Evolutionary conservation across 768 basidiomycete species (phyloP).

Genomic region (Daedaleopsis sinensis): DNA sequence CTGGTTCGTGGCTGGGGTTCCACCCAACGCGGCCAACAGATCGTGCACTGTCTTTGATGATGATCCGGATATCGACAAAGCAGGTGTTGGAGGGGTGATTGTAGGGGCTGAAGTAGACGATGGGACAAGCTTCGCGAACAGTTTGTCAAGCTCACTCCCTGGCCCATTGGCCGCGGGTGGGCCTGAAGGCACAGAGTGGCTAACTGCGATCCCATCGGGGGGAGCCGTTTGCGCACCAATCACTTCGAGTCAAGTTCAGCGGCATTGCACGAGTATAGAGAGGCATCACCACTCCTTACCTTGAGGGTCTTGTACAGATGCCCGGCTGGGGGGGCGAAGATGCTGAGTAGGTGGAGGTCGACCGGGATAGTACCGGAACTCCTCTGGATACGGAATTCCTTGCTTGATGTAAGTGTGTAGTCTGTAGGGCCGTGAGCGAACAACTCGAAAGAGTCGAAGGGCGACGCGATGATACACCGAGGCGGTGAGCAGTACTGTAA

Average conservation of each 20-base stretch:
- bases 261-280: background rate
- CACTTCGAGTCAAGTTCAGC: background rate
- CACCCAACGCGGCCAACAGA: slow-evolving; percentile 42
- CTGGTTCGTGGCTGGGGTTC: background rate
- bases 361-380: slow-evolving; percentile 70
- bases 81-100: slow-evolving; percentile 19
- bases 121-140: slow-evolving; percentile 44
- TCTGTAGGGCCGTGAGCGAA: slow-evolving; percentile 35
- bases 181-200: slow-evolving; percentile 1
- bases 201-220: background rate
- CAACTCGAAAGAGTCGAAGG: background rate
- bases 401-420: slow-evolving; percentile 68
- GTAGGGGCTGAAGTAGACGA: slow-evolving; percentile 9
- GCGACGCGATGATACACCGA: background rate
- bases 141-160: slow-evolving; percentile 45
- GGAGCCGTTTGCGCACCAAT: background rate
- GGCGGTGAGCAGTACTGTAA: background rate
- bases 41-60: slow-evolving; percentile 48
- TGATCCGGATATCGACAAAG: slow-evolving; percentile 16
- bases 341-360: slow-evolving; percentile 57
- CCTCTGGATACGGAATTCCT: slow-evolving; percentile 70
- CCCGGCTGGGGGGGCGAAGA: slow-evolving; percentile 21
- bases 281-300: background rate
- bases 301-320: slow-evolving; percentile 10
- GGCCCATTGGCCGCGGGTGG: background rate